phyloP scores from a whole-genome alignment of 202 grass and related monocot species.

The Alloteropsis angusta region DNA sequence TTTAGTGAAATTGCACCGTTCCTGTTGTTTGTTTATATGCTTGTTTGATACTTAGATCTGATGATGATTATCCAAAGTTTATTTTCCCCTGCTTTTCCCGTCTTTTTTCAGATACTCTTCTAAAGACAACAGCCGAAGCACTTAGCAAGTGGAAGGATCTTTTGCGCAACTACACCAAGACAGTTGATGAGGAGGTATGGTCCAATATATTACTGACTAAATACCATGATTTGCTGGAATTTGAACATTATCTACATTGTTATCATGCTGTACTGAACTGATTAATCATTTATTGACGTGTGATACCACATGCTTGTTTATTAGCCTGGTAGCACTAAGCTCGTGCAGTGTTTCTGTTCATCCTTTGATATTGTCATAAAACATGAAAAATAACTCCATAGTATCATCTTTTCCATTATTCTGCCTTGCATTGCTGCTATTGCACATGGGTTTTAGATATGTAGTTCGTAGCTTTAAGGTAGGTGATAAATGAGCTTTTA shows the following conservation, averaged over 20 bases:
- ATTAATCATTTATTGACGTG: not conserved
- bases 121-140: constrained; percentile 41
- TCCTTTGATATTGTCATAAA: not conserved
- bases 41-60: not conserved
- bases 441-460: not conserved
- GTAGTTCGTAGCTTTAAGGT: not conserved
- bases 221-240: not conserved
- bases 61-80: not conserved
- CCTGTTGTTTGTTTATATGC: not conserved
- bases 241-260: not conserved
- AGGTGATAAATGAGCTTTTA: not conserved
- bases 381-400: not conserved
- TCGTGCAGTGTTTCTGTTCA: not conserved
- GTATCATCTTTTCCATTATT: not conserved
- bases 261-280: not conserved
- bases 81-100: not conserved
- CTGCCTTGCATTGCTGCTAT: not conserved
- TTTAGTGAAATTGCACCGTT: not conserved
- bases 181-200: constrained; percentile 77
- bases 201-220: not conserved
- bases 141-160: constrained; percentile 78
- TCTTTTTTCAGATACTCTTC: constrained; percentile 38
- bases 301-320: not conserved
- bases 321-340: not conserved
- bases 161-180: constrained; percentile 77